phyloP scores from a whole-genome alignment of 192 early-diverging fungal species.

The Backusella sp. region DNA sequence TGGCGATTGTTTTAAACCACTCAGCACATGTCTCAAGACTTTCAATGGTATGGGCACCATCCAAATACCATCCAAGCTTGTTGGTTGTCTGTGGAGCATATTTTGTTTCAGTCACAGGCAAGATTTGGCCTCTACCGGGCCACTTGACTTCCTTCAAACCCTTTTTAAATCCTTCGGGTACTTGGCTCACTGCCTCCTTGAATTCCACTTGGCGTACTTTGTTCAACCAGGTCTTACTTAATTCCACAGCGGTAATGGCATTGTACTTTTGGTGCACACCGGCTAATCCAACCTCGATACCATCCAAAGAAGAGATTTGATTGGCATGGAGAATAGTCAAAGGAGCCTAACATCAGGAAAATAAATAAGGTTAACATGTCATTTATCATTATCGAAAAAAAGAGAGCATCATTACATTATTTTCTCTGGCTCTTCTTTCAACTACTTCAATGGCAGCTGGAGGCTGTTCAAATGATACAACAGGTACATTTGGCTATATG shows the following conservation, averaged over 20 bases:
- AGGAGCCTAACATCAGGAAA: conserved; percentile 30
- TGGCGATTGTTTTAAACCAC: conserved; percentile 44
- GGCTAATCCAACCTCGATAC: conserved; percentile 61
- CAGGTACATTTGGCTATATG: conserved; percentile 58
- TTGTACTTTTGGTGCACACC: conserved; percentile 87
- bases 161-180: conserved; percentile 52
- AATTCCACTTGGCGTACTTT: conserved; percentile 36
- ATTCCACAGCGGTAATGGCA: conserved; percentile 73
- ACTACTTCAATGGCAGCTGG: conserved; percentile 68
- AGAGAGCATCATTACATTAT: conserved; percentile 41
- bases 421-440: conserved; percentile 63
- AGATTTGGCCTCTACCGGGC: conserved; percentile 89
- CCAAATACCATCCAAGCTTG: conserved; percentile 73
- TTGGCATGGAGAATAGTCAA: conserved; percentile 37
- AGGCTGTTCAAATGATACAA: conserved; percentile 69
- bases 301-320: conserved; percentile 22
- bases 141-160: conserved; percentile 71
- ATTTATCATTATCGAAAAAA: not conserved
- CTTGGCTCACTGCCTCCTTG: conserved; percentile 7
- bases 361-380: not conserved
- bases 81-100: conserved; percentile 11
- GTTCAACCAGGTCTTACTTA: conserved; percentile 70
- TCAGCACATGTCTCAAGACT: conserved; percentile 66
- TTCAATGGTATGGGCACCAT: conserved; percentile 95
- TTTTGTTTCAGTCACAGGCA: conserved; percentile 37